Conservation (phyloP, 1,284 basidiomycete species). For the Singerocomus rubriflavus region DNA sequence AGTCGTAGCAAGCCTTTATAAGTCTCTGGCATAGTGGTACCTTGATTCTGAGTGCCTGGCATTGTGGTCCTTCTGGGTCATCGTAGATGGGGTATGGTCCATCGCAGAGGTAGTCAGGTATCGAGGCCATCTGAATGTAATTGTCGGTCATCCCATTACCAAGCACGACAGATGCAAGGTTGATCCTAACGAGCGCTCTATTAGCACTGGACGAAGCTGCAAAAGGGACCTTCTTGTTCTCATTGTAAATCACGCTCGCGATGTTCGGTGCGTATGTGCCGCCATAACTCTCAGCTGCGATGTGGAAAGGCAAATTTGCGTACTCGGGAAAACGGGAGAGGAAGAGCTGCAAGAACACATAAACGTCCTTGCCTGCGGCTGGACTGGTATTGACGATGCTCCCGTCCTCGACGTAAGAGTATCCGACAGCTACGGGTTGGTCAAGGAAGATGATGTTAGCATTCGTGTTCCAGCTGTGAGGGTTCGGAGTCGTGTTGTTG, state of each 20-base stretch:
- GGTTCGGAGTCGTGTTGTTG: conserved; percentile 67
- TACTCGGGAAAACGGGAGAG: conserved; percentile 70
- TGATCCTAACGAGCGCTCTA: conserved; percentile 55
- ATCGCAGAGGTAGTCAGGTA: conserved; percentile 82
- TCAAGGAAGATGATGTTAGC: conserved; percentile 77
- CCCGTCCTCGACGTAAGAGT: conserved; percentile 75
- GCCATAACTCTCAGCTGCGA: conserved; percentile 76
- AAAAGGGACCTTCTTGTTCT: conserved; percentile 58
- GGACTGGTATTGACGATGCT: conserved; percentile 71
- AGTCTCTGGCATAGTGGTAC: conserved; percentile 70
- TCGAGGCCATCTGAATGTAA: conserved; percentile 65
- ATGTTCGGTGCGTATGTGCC: conserved; percentile 83
- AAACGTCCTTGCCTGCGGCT: conserved; percentile 80
- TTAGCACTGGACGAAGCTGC: conserved; percentile 10
- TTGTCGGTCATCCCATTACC: conserved; percentile 85
- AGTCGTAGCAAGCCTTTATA: conserved; percentile 62
- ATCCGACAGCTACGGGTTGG: conserved; percentile 88
- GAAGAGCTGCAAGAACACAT: conserved; percentile 89
- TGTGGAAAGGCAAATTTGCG: conserved; percentile 61
- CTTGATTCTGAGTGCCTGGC: conserved; percentile 59
- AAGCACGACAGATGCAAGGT: conserved; percentile 76
- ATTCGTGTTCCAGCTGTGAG: conserved; percentile 72
- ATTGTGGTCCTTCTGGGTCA: conserved; percentile 67
- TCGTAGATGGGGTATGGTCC: conserved; percentile 73
- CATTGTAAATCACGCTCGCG: conserved; percentile 69